Base-by-base conservation (phyloP, 2,329 filamentous ascomycete species). In the Alternaria tenuissima region DNA sequence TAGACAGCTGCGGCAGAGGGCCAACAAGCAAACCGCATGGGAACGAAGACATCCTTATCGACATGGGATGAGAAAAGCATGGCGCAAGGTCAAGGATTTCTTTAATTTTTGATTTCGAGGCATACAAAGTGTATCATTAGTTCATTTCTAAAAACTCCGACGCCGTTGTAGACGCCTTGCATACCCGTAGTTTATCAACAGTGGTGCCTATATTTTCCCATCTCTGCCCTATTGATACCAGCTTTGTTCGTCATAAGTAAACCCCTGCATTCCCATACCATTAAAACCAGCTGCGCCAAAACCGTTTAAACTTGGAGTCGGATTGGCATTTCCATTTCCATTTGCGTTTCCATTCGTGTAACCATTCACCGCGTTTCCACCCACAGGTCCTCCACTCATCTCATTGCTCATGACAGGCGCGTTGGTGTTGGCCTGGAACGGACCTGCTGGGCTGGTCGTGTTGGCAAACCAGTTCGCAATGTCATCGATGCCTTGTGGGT, bases 391-490 rank as follows among this genome's bases (percentile, higher is more conserved):
- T 3, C 67, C 70, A 22, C 69, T 70, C 55, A 66, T 64, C 9
- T 59, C 62, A 9, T 39, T 52, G 12, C 55, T 52, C 18, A 49
- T 46, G 1, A 56, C 57, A 41, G 46, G 44, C 2, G 46, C 34
- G 47, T 49, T 60, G 4, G 20, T 36, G 4, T 42, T 24, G 18
- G 57, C 39, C 14, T 62, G 49, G 43, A 52, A 69, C 3, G 53
- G 49, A 7, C 55, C 59, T 0, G 57, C 30, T 3, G 68, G 66
- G 32, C 64, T 67, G 7, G 68, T 67, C 14, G 61, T 64, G 16
- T 62, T 64, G 4, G 62, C 69, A 44, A 73, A 74, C 73, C 74
- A 72, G 9, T 63, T 69, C 16, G 70, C 70, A n/a, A 77, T 68
- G 43, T 78, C 74, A 3, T 73, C 73, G 16, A 72, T 63, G 1